Base-by-base conservation (phyloP, 106 monocot species). In the Narthecium ossifragum region DNA sequence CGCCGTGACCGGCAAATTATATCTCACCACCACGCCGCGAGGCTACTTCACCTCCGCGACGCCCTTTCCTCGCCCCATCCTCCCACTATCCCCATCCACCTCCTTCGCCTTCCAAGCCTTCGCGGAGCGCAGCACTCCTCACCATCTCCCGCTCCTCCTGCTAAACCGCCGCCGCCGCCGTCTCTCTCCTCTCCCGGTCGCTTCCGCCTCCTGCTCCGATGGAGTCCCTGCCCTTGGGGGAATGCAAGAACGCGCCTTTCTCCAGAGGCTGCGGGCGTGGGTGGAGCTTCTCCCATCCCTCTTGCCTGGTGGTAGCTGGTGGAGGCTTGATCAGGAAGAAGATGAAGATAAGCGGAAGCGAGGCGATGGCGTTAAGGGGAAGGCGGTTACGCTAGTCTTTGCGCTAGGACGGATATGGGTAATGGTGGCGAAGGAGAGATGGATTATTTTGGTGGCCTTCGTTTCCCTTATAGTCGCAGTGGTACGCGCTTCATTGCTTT, bases 391-490 rank as follows among this genome's bases (percentile, higher is more conserved):
- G 2, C 66, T 72, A n/a, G 17, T 51, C 26, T 28, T 25, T 26
- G 81, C 74, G 5, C 70, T 86, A 26, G 41, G 31, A 37, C 43
- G 78, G 67, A 86, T 86, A 81, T 81, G 81, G 86, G 26, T 49
- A 59, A 59, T 86, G 40, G 78, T 86, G 22, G 66, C 81, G 9
- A 26, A 39, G 14, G 86, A 81, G 32, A 31, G 64, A 37, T 71
- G 73, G 78, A 66, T 86, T 49, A 61, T 86, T 51, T 66, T 55
- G 41, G 3, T 68, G 21, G 86, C 70, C 4, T 81, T 78, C 53
- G 60, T 70, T 28, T 78, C 70, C 37, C 86, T 86, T 15, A 29
- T 59, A 15, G 34, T 59, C 30, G 62, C 86, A 4, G 77, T 81
- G 63, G 85, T 86, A 81, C 11, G 32, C 5, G 4, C 1, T 32